Base-by-base conservation (phyloP, 495 filamentous ascomycete species). In the Xylaria bambusicola region DNA sequence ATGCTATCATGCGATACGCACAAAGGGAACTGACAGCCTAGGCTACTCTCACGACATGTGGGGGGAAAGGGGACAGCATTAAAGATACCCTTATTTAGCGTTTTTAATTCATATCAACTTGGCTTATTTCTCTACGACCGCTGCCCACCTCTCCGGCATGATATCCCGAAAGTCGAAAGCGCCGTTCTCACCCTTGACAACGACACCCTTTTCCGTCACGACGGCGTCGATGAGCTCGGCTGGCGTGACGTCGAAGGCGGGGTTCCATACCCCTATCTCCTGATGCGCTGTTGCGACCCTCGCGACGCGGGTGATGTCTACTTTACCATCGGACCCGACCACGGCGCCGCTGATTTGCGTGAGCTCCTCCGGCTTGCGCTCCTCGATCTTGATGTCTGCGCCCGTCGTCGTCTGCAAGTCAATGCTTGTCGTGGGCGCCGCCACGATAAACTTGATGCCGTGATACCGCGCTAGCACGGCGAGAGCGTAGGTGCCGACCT, bases 171-270 rank as follows among this genome's bases (percentile, higher is more conserved):
- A 85, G 65, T 91, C 75, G 77, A 97, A 98, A 23, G 67, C 73
- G n/a, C 88, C 92, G 53, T 88, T 80, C n/a, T 69, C 61, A 24
- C 79, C 83, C 74, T 91, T 94, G 66, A 92, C 87, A 9, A 91
- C 85, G 15, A 95, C 89, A 3, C 94, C 93, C 56, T 88, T 84
- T 75, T 98, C 94, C 0, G 94, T 98, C 52, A 97, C 88, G 63
- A 98, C 89, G 6, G 88, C 93, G 76, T 98, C 95, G 60, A 98
- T 96, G 26, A 97, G 77, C 44, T 81, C 80, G 29, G 86, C 78
- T 0, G 94, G 93, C 2, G 94, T 98, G 26, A 98, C 88, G 71
- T 98, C 94, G 66, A 98, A 98, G 18, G 92, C 88, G 26, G 95
- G 94, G 67, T 98, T 98, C 91, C 93, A 98, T 20, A 97, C 90